Base-by-base conservation (phyloP, 2,329 filamentous ascomycete species). In the Ophiostoma piceae region DNA sequence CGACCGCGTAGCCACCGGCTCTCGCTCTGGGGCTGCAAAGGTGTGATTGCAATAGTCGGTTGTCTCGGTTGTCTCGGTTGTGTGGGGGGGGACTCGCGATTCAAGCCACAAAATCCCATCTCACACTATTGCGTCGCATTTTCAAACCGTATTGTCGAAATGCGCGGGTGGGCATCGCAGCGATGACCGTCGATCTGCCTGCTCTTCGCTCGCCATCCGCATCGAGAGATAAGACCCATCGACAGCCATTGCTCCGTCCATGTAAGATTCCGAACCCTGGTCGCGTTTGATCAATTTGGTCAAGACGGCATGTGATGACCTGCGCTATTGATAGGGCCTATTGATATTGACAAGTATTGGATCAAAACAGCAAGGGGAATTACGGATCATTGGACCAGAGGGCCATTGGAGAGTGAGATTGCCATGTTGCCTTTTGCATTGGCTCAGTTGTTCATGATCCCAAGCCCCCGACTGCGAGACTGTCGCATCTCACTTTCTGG, bases 31-130 rank as follows among this genome's bases (percentile, higher is more conserved):
- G 22, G 51, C 51, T 47, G 43, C 19, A 47, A 19, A 47, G 51
- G 22, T 57, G 22, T 57, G 51, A 29, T 26, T 57, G 22, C 14
- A 26, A 22, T 26, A 14, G 8, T 26, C 51, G 51, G 51, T 14
- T 57, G 51, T 57, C 51, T 57, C 51, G 51, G n/a, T 14, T 57
- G 47, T 54, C n/a, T 54, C n/a, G 19, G 19, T 11, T 22, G 47
- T 54, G 51, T 14, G 51, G n/a, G 51, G 51, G n/a, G 22, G 2
- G 51, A 26, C 16, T 43, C 8, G n/a, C 3, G 22, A 26, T 57
- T 22, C 51, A 57, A 57, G 51, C 51, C 51, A 57, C 51, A 57
- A 26, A 54, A 57, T 26, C n/a, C 51, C 51, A 57, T 57, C n/a
- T 26, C 22, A 57, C 22, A 57, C 26, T 62, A 19, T 62, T 62